phyloP scores from a whole-genome alignment of 2,329 filamentous ascomycete species.

The Cladosporium sphaerospermum region DNA sequence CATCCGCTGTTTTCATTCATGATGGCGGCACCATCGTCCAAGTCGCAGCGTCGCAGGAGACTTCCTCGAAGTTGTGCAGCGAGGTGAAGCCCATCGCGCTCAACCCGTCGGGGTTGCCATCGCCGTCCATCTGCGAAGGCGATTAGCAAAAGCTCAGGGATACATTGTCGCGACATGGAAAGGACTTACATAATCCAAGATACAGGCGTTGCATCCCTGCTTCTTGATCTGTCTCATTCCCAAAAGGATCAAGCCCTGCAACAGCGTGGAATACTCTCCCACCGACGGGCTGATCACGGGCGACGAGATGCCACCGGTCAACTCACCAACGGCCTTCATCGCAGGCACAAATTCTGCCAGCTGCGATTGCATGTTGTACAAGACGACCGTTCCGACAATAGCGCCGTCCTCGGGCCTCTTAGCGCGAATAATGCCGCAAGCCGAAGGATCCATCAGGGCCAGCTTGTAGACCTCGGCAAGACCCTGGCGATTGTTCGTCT shows the following conservation, averaged over 20 bases:
- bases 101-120: constrained; percentile 67
- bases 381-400: constrained; percentile 72
- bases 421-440: constrained; percentile 76
- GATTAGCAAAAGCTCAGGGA: constrained; percentile 10
- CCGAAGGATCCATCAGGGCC: constrained; percentile 63
- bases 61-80: constrained; percentile 74
- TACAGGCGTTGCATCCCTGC: constrained; percentile 64
- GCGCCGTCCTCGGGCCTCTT: constrained; percentile 61
- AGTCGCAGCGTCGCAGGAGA: constrained; percentile 61
- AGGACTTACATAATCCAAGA: constrained; percentile 71
- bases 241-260: constrained; percentile 75
- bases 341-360: constrained; percentile 65
- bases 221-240: constrained; percentile 77
- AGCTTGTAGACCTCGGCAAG: constrained; percentile 73
- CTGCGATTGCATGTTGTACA: constrained; percentile 65
- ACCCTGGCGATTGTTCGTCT: constrained; percentile 66
- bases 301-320: constrained; percentile 71
- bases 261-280: constrained; percentile 61
- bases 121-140: constrained; percentile 55
- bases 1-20: constrained; percentile 1
- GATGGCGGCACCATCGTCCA: constrained; percentile 41
- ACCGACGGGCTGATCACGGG: constrained; percentile 66
- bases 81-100: constrained; percentile 74
- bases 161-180: neutral
- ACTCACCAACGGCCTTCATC: constrained; percentile 53